Percentiles rank a stretch among this genome's conserved stretches.
Evolutionary conservation across 2,329 filamentous ascomycete genomes (phyloP).

Genomic region (Periconia macrospinosa): DNA sequence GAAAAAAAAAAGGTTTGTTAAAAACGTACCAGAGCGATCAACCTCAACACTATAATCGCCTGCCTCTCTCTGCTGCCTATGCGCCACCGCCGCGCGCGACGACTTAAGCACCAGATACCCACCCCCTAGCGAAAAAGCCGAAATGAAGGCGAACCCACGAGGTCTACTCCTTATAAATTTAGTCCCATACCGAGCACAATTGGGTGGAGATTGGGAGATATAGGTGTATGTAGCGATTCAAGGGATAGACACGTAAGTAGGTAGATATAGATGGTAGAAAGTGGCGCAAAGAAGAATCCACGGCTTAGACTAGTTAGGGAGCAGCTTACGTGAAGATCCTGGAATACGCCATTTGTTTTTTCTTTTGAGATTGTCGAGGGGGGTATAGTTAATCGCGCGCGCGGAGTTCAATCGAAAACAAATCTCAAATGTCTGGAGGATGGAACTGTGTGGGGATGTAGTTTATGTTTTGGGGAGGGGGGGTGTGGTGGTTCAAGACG

Average conservation of each 20-base stretch:
- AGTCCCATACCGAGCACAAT: no score
- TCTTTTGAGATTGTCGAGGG: no score
- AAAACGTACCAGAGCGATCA: constrained; percentile 37
- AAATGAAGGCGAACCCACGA: constrained; percentile 35
- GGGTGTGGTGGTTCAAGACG: not conserved
- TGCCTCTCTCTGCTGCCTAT: constrained; percentile 26
- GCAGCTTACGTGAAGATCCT: constrained; percentile 34
- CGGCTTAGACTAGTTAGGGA: not conserved
- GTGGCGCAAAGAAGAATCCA: not conserved
- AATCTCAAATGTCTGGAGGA: not conserved
- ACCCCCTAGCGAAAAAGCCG: constrained; percentile 33
- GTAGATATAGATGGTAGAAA: not conserved
- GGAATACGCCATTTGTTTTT: constrained; percentile 33
- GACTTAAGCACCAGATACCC: constrained; percentile 38
- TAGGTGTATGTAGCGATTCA: no score
- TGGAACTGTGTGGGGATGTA: not conserved
- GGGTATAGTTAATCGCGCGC: no score
- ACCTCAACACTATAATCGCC: constrained; percentile 42
- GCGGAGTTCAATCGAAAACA: not conserved
- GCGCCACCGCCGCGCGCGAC: constrained; percentile 28
- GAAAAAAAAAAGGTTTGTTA: not conserved
- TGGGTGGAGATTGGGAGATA: no score
- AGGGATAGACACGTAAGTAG: constrained; percentile 12
- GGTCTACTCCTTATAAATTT: constrained; percentile 18
- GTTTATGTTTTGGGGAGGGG: not conserved